phyloP scores from a whole-genome alignment of 352 stramenopile genomes.

The Pythium graminicola region DNA sequence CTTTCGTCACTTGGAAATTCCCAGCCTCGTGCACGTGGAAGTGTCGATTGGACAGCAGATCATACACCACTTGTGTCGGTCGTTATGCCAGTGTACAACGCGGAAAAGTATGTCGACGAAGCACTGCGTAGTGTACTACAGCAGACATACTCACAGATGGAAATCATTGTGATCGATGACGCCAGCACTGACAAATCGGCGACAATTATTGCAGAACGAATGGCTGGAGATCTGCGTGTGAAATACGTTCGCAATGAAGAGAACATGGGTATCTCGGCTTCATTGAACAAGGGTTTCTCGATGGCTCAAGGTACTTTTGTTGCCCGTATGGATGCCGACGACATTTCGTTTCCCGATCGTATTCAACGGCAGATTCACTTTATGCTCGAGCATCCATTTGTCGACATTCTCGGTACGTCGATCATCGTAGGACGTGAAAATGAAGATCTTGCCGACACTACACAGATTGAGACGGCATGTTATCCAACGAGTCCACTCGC shows the following conservation, averaged over 20 bases:
- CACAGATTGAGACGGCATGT: slow-evolving; percentile 25
- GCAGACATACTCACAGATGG: slow-evolving; percentile 39
- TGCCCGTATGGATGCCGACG: slow-evolving; percentile 84
- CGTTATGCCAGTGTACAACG: slow-evolving; percentile 72
- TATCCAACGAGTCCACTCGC: slow-evolving; percentile 50
- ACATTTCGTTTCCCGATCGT: slow-evolving; percentile 50
- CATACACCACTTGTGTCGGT: slow-evolving; percentile 43
- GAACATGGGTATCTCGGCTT: slow-evolving; percentile 50
- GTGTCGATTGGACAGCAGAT: slow-evolving; percentile 24
- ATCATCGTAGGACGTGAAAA: slow-evolving; percentile 27
- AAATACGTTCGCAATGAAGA: slow-evolving; percentile 37
- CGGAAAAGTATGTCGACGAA: slow-evolving; percentile 31
- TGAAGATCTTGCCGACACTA: background rate
- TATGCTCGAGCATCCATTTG: slow-evolving; percentile 30
- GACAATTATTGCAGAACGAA: slow-evolving; percentile 38
- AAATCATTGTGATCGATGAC: slow-evolving; percentile 72
- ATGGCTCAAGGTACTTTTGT: slow-evolving; percentile 44
- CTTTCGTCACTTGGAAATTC: slow-evolving; percentile 23
- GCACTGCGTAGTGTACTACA: slow-evolving; percentile 38
- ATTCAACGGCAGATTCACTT: slow-evolving; percentile 49
- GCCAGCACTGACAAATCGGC: slow-evolving; percentile 41
- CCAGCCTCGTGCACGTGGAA: slow-evolving; percentile 11
- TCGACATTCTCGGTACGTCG: slow-evolving; percentile 36
- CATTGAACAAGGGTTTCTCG: slow-evolving; percentile 66
- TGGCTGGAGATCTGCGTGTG: slow-evolving; percentile 29